phyloP scores from a whole-genome alignment of 2,329 filamentous ascomycete species.

The Calcarisporium arbuscula region DNA sequence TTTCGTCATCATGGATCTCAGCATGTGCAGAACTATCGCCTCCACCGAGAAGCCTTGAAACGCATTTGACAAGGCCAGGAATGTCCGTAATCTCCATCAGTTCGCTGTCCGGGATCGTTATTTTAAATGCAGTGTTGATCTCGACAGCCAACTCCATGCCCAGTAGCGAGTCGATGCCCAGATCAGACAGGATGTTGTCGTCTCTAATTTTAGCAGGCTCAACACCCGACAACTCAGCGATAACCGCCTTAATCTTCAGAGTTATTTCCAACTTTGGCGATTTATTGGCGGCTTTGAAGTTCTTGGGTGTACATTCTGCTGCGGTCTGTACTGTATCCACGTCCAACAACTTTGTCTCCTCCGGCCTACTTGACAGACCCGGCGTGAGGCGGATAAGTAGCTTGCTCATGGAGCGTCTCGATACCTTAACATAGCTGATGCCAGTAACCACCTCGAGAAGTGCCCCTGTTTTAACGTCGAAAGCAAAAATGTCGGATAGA shows the following conservation, averaged over 20 bases:
- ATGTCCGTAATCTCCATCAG: slow-evolving; percentile 5
- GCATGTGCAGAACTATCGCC: not conserved
- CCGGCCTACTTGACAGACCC: no score
- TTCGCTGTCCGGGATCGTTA: slow-evolving; percentile 10
- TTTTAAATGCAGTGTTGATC: slow-evolving; percentile 30
- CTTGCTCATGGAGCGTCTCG: slow-evolving; percentile 6
- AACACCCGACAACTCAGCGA: slow-evolving; percentile 26
- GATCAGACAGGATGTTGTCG: slow-evolving; percentile 29
- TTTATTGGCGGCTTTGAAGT: no score
- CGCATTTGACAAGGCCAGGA: slow-evolving; percentile 2
- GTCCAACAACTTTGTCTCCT: no score
- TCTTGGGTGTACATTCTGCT: no score
- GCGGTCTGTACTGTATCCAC: no score
- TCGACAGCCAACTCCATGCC: slow-evolving; percentile 41
- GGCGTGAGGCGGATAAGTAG: slow-evolving; percentile 3
- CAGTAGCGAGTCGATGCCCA: slow-evolving; percentile 45
- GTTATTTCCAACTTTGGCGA: no score
- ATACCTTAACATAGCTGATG: slow-evolving; percentile 8
- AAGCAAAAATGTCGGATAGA: slow-evolving; percentile 8
- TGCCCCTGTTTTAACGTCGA: slow-evolving; percentile 1
- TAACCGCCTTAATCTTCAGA: slow-evolving; percentile 10
- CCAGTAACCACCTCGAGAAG: slow-evolving; percentile 9
- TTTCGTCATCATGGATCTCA: not conserved
- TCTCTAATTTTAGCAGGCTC: slow-evolving; percentile 28
- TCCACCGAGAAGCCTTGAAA: not conserved